Conservation (phyloP, 495 filamentous ascomycete genomes). For the Aeminium ludgeri region DNA sequence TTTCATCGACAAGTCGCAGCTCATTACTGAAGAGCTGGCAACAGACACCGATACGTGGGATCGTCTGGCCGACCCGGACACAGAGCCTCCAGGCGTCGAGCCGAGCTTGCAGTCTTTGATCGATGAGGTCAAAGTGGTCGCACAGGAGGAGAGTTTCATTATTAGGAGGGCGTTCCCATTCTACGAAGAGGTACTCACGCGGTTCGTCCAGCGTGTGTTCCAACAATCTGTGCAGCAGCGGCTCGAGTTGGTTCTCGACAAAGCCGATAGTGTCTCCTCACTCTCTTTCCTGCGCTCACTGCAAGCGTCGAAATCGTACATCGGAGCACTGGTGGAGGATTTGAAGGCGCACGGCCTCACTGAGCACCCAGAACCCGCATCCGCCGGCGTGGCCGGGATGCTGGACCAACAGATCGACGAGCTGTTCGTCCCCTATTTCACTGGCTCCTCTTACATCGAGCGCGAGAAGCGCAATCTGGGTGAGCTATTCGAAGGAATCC, state of each 20-base stretch:
- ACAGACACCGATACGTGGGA: slow-evolving; percentile 69
- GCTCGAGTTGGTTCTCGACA: slow-evolving; percentile 89
- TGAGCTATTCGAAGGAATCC: slow-evolving; percentile 76
- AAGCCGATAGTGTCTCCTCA: slow-evolving; percentile 76
- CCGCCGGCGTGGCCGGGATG: slow-evolving; percentile 64
- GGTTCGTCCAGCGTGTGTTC: slow-evolving; percentile 88
- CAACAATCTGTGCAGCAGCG: slow-evolving; percentile 95
- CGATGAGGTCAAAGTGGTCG: slow-evolving; percentile 87
- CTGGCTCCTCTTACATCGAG: slow-evolving; percentile 89
- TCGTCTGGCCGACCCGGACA: slow-evolving; percentile 80
- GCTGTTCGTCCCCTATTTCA: slow-evolving; percentile 86
- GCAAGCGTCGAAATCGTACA: slow-evolving; percentile 74
- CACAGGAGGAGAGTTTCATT: slow-evolving; percentile 90
- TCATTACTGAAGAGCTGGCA: slow-evolving; percentile 79
- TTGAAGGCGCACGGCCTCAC: slow-evolving; percentile 88
- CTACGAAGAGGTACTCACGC: slow-evolving; percentile 79
- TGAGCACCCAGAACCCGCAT: slow-evolving; percentile 82
- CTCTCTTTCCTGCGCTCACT: slow-evolving; percentile 81
- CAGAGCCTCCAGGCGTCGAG: slow-evolving; percentile 78
- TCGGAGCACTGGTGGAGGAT: slow-evolving; percentile 73
- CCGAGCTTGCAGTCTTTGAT: slow-evolving; percentile 78
- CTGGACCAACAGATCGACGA: slow-evolving; percentile 95
- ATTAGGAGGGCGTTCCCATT: slow-evolving; percentile 93
- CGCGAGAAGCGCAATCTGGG: slow-evolving; percentile 78
- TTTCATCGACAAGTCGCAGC: slow-evolving; percentile 83